A percentile compares a stretch with the other conserved stretches of the same genome.
phyloP scores from a whole-genome alignment of 1,284 basidiomycete genomes.

The Boletus sp. region DNA sequence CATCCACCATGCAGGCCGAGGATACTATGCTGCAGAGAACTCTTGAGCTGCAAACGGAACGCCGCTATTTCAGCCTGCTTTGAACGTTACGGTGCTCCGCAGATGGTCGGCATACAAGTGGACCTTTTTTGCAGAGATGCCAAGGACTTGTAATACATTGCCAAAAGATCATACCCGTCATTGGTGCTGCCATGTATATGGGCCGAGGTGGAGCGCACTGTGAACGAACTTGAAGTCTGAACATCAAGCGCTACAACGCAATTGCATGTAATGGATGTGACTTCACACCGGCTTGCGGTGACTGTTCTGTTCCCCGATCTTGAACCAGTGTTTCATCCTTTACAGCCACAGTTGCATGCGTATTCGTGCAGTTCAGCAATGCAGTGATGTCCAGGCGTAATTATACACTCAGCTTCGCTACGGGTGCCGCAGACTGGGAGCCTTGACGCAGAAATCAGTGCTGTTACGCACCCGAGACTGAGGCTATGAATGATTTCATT shows the following conservation, averaged over 20 bases:
- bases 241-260: neutral
- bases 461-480: slow-evolving; percentile 9
- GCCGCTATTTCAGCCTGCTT: too few species aligned
- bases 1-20: neutral
- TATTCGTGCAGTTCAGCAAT: neutral
- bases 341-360: neutral
- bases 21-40: neutral
- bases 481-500: slow-evolving; percentile 24
- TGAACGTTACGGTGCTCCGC: too few species aligned
- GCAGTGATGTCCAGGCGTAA: neutral
- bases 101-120: too few species aligned
- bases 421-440: slow-evolving; percentile 4
- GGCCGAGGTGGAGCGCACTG: too few species aligned
- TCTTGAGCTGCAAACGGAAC: too few species aligned
- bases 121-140: too few species aligned
- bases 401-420: neutral
- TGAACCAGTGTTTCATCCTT: neutral
- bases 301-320: neutral
- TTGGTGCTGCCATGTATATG: too few species aligned
- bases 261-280: neutral
- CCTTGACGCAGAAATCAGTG: neutral
- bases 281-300: neutral
- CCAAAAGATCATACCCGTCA: too few species aligned
- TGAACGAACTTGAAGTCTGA: too few species aligned
- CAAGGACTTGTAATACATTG: too few species aligned